Evolutionary conservation across 306 rosid species (phyloP).

Genomic region (Lithocarpus polystachyus): DNA sequence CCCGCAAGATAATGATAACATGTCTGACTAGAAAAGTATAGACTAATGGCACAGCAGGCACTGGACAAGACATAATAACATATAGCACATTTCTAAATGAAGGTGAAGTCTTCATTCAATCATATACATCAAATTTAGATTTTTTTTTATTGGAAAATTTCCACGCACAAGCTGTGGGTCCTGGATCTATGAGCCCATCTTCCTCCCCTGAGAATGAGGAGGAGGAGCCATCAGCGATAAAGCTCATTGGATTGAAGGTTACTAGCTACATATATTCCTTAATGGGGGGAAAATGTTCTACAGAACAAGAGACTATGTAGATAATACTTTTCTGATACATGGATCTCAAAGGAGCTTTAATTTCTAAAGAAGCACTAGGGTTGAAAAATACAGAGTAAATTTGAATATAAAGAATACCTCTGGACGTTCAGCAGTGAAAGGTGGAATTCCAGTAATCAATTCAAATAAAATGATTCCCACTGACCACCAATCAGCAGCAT

Average conservation of each 20-base stretch:
- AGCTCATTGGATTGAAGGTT: too few relatives aligned
- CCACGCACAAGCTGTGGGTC: too few relatives aligned
- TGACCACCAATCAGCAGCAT: slow-evolving; percentile 13
- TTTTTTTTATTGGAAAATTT: too few relatives aligned
- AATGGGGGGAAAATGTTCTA: background rate
- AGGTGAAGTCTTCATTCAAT: background rate
- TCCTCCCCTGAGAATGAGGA: too few relatives aligned
- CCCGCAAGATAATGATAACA: background rate
- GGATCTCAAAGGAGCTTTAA: background rate
- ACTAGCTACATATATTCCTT: background rate
- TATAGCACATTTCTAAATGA: background rate
- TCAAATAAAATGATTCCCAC: slow-evolving; percentile 8
- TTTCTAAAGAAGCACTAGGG: background rate
- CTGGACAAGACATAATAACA: background rate
- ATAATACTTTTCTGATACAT: background rate
- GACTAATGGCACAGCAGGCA: background rate
- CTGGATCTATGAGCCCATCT: too few relatives aligned
- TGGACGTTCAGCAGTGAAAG: background rate
- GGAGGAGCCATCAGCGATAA: too few relatives aligned
- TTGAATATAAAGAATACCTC: background rate
- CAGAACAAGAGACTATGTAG: background rate
- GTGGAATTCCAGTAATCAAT: slow-evolving; percentile 6
- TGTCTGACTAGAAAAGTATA: background rate
- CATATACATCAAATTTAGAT: too few relatives aligned
- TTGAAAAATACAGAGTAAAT: background rate